Percentiles rank a stretch among this genome's conserved stretches.
Conservation (phyloP, 2,329 filamentous ascomycete species). For the Cladosporium phlei region DNA sequence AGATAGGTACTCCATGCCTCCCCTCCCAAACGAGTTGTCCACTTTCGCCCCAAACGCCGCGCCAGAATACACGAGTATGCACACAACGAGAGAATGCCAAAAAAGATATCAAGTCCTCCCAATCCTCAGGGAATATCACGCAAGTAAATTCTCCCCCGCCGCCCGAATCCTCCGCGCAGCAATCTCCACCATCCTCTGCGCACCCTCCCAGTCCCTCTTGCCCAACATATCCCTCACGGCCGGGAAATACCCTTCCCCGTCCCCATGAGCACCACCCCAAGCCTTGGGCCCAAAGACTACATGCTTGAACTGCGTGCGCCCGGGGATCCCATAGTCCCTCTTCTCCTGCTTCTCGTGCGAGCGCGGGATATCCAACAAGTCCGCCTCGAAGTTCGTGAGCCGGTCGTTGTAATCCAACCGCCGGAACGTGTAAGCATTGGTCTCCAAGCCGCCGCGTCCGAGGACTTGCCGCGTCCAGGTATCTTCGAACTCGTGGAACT, state of each 20-base stretch:
- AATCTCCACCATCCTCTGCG: conserved; percentile 65
- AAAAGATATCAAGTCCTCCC: too few relatives aligned
- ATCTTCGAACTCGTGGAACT: conserved; percentile 72
- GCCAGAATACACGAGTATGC: background rate
- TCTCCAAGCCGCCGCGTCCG: conserved; percentile 69
- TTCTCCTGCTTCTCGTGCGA: conserved; percentile 24
- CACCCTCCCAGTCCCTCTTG: conserved; percentile 63
- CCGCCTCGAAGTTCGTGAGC: conserved; percentile 75
- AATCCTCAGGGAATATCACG: conserved; percentile 1
- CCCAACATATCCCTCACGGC: conserved; percentile 78
- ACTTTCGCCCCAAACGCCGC: conserved; percentile 1
- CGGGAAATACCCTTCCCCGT: conserved; percentile 68
- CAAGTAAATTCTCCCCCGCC: conserved; percentile 46
- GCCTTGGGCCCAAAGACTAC: conserved; percentile 78
- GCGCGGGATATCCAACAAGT: conserved; percentile 72
- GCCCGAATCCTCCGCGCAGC: conserved; percentile 62
- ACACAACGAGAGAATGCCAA: background rate
- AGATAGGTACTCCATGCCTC: too few relatives aligned
- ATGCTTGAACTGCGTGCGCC: conserved; percentile 90
- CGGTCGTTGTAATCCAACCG: conserved; percentile 73
- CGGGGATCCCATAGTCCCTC: conserved; percentile 53
- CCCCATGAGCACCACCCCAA: conserved; percentile 69
- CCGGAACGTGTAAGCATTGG: conserved; percentile 59
- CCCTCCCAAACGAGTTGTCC: too few relatives aligned
- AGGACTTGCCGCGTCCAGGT: conserved; percentile 71